Base-by-base conservation (phyloP, 345 rosid species). In the Sisymbrium irio region DNA sequence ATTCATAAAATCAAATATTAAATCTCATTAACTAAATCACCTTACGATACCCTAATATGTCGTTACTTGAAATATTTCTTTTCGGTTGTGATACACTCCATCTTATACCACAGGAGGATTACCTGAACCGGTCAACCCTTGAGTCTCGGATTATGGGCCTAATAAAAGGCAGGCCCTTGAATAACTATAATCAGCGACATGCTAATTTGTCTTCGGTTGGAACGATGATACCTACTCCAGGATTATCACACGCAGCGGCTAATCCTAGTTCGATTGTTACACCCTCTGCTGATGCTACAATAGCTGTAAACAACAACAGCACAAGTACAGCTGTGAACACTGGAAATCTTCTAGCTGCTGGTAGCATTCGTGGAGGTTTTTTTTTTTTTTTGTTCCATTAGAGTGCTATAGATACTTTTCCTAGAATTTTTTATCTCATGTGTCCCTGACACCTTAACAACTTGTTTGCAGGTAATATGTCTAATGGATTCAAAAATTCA, bases 161-260 rank as follows among this genome's bases (percentile, higher is more conserved):
- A 64, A 42, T 92, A 63, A 87, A 65, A 80, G 76, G 78, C 35
- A 20, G 73, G 42, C 18, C 83, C 61, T 67, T 35, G 57, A 85
- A 60, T 64, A 77, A 30, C 67, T 78, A 82, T 71, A 83, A 59
- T 65, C 90, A 85, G 50, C 88, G 85, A 30, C 87, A 60, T 78
- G 84, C 82, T 74, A 82, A 78, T 85, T 81, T 97, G 14, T 30
- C 77, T 62, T 79, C 92, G 30, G 65, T 85, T 79, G 88, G 87
- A 64, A 85, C 92, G 37, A 90, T 95, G 97, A 92, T 95, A 65
- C 97, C 97, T 25, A 95, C 96, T 15, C 97, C 97, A 70, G 99
- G 99, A 49, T 83, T 95, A 80, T 65, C 92, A 27, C 90, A 80
- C 14, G 49, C 82, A 53, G 85, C 71, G 51, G 33, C 49, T 76